phyloP scores from a whole-genome alignment of 208 protist species.

The Wallacemonas sp. region DNA sequence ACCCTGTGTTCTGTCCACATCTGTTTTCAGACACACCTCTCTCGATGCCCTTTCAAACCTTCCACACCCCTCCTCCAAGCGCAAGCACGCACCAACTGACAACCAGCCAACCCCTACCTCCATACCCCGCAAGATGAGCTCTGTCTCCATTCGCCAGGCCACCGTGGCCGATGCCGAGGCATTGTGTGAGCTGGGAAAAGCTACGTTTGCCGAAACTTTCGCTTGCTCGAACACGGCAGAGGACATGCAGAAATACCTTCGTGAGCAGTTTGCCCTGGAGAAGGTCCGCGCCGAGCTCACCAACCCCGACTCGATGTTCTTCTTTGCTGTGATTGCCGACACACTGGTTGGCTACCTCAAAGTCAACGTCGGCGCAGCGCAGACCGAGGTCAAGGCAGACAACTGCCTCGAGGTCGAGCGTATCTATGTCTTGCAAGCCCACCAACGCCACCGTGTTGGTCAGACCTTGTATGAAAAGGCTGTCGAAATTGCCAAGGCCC shows the following conservation, averaged over 20 bases:
- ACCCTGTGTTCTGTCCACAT: no score
- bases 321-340: background rate
- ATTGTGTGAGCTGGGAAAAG: background rate
- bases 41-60: no score
- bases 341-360: background rate
- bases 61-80: no score
- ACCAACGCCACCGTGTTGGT: background rate
- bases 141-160: background rate
- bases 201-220: background rate
- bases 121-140: background rate
- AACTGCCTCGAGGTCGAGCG: slow-evolving; percentile 1
- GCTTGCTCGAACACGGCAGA: background rate
- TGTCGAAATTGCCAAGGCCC: background rate
- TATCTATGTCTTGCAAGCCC: slow-evolving; percentile 1
- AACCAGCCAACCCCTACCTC: no score
- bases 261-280: background rate
- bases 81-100: no score
- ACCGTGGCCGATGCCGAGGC: background rate
- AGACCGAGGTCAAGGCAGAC: slow-evolving; percentile 1
- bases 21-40: no score
- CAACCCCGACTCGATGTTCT: background rate
- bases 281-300: background rate
- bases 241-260: background rate
- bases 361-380: background rate
- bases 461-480: background rate